Evolutionary conservation across 768 basidiomycete species (phyloP), one percentile per base, ranked within the genome.

Genomic region (Boletus insuetus): DNA sequence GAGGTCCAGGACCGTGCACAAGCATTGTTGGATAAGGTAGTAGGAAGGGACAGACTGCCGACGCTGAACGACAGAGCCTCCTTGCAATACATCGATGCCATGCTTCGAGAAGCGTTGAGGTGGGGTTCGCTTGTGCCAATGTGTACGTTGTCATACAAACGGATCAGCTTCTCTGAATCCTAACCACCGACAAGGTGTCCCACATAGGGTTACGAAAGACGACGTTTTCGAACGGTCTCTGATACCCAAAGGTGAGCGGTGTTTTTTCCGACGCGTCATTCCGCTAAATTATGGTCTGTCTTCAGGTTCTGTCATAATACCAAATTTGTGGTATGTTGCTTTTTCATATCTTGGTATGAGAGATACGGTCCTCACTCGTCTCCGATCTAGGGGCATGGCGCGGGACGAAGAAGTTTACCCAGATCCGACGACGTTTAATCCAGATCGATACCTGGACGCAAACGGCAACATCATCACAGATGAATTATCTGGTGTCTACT

Each of bases 161-260:
- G 3, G 20, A n/a, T 24, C 13, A 13, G 6, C 1, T 26, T 34
- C 13, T 37, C 35, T 48, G 38, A 6, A 22, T 37, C 13, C 31
- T 60, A 11, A 65, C 22, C 26, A 12, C 5, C 29, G 13, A 24
- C 34, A 20, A 66, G 72, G 59, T 17, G 34, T 73, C 19, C 68
- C 73, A 14, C 74, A 71, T 46, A 49, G 49, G 38, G 43, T 64
- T 3, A 74, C 73, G 0, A 63, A 70, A 39, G 76, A 77, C 50
- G 77, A 79, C 39, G 46, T 71, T 16, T 79, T 77, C 50, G 65
- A 73, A 35, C 74, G 75, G 13, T 77, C 77, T 40, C 64, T 77
- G 3, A 85, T 85, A 52, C 83, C 83, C 6, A 75, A 76, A 53
- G 83, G 82, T 58, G n/a, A 17, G 58, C 40, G 6, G 16, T 16